These are phyloP conservation scores for Ophiostoma perfectum DNA, from an alignment of 2,329 filamentous ascomycete species.

Conservation along the genomic window DNA sequence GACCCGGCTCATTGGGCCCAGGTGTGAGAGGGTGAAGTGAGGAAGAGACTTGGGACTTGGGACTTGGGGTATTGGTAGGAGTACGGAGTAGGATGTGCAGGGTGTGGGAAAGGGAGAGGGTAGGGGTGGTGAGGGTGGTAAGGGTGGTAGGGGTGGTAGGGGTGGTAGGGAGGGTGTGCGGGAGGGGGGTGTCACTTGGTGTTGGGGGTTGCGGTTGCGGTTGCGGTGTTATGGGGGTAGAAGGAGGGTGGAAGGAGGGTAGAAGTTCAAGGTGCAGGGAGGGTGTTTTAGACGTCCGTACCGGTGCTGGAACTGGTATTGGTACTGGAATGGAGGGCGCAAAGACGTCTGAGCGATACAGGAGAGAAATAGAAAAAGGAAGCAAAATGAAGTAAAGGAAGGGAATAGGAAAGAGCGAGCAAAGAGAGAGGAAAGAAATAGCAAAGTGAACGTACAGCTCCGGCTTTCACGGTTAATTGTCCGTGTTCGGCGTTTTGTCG, in stretches of 20 bases:
- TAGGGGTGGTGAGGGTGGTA: background rate
- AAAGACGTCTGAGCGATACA: background rate
- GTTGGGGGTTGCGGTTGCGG: background rate
- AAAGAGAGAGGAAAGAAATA: background rate
- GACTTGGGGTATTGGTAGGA: too few relatives aligned
- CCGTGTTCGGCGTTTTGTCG: too few relatives aligned
- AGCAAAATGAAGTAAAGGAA: background rate
- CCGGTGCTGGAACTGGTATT: background rate
- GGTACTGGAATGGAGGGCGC: background rate
- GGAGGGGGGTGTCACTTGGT: constrained; percentile 27
- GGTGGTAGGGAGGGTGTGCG: constrained; percentile 25
- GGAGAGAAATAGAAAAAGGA: background rate
- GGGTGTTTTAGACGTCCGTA: constrained; percentile 10
- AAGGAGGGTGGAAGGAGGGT: constrained; percentile 5
- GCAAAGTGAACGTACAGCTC: too few relatives aligned
- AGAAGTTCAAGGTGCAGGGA: background rate
- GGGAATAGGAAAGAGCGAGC: background rate
- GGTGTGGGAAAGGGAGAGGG: too few relatives aligned
- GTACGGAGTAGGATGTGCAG: too few relatives aligned
- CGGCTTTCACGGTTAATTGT: too few relatives aligned
- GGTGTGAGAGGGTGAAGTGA: constrained; percentile 17
- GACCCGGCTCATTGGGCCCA: constrained; percentile 32
- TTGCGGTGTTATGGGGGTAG: background rate
- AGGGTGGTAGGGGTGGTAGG: constrained; percentile 26
- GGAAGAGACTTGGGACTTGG: background rate